A percentile compares a stretch with the other conserved stretches of the same genome.
phyloP scores from a whole-genome alignment of 1,284 basidiomycete species.

The Puccinia novopanici region DNA sequence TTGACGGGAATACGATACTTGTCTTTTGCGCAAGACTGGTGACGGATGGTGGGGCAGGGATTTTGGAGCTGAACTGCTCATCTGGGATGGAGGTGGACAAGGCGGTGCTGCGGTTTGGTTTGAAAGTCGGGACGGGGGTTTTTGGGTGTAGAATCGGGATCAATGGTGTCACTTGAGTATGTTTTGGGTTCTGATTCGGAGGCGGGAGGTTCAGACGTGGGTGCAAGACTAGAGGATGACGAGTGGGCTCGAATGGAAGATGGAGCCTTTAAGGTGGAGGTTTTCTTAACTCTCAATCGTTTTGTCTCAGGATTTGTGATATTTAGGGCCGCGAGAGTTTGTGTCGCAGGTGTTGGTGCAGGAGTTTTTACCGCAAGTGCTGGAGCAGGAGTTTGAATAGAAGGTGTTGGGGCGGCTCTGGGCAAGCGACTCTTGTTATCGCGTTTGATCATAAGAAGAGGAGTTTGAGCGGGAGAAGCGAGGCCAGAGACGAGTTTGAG shows the following conservation, averaged over 20 bases:
- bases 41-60: neutral
- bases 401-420: too few relatives aligned
- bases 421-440: conserved; percentile 25
- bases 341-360: neutral
- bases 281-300: neutral
- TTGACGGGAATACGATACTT: conserved; percentile 19
- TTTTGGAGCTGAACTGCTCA: neutral
- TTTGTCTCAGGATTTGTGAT: neutral
- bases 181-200: neutral
- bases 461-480: conserved; percentile 2
- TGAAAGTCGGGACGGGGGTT: neutral
- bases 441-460: neutral
- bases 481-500: conserved; percentile 1
- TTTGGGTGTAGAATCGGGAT: neutral
- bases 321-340: neutral
- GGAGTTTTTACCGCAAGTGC: too few relatives aligned
- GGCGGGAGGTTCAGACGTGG: neutral
- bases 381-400: too few relatives aligned
- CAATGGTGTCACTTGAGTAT: neutral
- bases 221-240: conserved; percentile 2
- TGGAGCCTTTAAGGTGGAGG: neutral
- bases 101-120: neutral
- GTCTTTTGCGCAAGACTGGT: conserved; percentile 3
- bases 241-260: neutral
- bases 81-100: neutral